Evolutionary conservation across 441 rosid species (phyloP), one percentile per base, ranked within the genome.

Genomic region (Hura crepitans): DNA sequence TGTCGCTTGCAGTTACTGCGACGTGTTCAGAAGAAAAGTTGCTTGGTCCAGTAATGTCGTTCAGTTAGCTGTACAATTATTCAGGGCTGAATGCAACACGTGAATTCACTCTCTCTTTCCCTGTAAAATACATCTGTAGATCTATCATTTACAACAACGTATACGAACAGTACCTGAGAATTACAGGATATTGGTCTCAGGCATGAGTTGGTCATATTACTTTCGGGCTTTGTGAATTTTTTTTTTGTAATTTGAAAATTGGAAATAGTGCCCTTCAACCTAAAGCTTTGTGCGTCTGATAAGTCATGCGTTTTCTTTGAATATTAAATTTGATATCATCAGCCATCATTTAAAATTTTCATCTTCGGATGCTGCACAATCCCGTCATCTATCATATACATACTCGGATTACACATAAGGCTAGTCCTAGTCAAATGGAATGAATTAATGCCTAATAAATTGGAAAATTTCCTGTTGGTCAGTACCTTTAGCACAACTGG

Each of bases 401-500:
- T 61, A 4, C 14, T 39, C 22, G 1, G 4, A 22, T 37, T 10
- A 61, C 17, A 33, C 35, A 33, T 25, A 20, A 20, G 49, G 31
- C 46, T 20, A 62, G 6, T 62, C 30, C 18, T 37, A 47, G 45
- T 49, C n/a, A 18, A 65, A 18, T 46, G 69, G 28, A 30, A 47
- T 31, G 37, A 28, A 30, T 11, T 18, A 3, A 65, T 47, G 15
- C n/a, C 23, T 25, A 45, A 5, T 39, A 25, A 39, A 42, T 39
- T 3, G n/a, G n/a, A 22, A n/a, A 20, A 55, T 13, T 13, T 22
- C n/a, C 17, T 20, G 25, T 27, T 27, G 5, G 35, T 3, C 3
- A n/a, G n/a, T 78, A 81, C 85, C 82, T 76, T 79, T 1, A 79
- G 69, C 31, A 81, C 75, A 43, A 57, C 45, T 51, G 81, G 81